phyloP scores from a whole-genome alignment of 2,329 filamentous ascomycete species.

The Calonectria fujianensis region DNA sequence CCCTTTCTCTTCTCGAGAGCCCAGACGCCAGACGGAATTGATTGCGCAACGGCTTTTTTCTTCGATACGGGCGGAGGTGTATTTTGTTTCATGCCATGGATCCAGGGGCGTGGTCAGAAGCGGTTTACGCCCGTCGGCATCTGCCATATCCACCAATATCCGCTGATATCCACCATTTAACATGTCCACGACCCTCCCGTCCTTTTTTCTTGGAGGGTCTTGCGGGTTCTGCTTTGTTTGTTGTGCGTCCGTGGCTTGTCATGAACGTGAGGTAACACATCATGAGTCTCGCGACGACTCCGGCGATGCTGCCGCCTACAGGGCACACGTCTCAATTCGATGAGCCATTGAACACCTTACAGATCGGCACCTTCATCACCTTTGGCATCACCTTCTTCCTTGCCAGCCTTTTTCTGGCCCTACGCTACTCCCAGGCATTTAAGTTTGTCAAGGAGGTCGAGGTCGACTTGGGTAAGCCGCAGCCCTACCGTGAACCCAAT shows the following conservation, averaged over 20 bases:
- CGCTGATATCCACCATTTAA: slow-evolving; percentile 23
- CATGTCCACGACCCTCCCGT: slow-evolving; percentile 10
- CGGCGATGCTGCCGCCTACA: slow-evolving; percentile 5
- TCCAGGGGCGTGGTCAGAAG: slow-evolving; percentile 23
- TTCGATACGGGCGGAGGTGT: slow-evolving; percentile 19
- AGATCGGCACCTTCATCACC: not conserved
- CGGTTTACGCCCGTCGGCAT: slow-evolving; percentile 10
- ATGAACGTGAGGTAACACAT: not conserved
- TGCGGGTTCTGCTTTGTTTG: slow-evolving; percentile 4
- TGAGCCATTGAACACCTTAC: not conserved
- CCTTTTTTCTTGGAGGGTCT: not conserved
- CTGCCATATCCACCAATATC: slow-evolving; percentile 22
- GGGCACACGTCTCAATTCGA: slow-evolving; percentile 13
- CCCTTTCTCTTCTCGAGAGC: not conserved
- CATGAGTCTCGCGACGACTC: slow-evolving; percentile 13
- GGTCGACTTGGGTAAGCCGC: slow-evolving; percentile 14
- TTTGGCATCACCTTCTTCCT: slow-evolving; percentile 23
- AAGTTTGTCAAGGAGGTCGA: slow-evolving; percentile 26
- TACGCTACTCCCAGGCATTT: slow-evolving; percentile 22
- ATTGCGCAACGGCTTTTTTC: slow-evolving; percentile 6
- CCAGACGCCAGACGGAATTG: too few species aligned
- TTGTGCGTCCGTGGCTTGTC: not conserved
- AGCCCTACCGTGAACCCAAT: not conserved
- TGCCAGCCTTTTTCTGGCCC: not conserved
- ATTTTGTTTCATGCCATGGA: slow-evolving; percentile 15